Evolutionary conservation across 192 early-diverging fungal species (phyloP).

Genomic region (Coemansia reversa): DNA sequence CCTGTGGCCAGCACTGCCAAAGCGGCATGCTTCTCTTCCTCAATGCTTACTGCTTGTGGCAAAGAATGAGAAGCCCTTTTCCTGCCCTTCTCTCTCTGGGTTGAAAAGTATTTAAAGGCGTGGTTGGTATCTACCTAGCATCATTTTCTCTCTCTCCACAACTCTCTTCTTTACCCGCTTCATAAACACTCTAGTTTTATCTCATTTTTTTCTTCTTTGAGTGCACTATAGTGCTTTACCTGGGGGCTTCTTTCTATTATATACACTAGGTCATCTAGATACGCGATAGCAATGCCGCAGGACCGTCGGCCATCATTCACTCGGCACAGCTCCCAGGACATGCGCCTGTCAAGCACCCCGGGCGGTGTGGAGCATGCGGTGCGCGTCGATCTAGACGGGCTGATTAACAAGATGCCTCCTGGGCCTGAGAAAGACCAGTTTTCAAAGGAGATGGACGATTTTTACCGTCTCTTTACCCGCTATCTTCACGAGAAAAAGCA

Average conservation of each 20-base stretch:
- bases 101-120: not conserved
- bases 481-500: slow-evolving; percentile 76
- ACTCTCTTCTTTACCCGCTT: not conserved
- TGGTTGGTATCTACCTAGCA: not conserved
- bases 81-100: not conserved
- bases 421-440: slow-evolving; percentile 56
- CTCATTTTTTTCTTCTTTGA: not conserved
- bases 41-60: not conserved
- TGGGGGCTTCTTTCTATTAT: not conserved
- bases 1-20: not conserved
- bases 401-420: slow-evolving; percentile 34
- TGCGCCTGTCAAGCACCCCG: slow-evolving; percentile 37
- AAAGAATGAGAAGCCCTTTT: not conserved
- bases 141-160: not conserved
- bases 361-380: slow-evolving; percentile 53
- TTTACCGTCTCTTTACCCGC: slow-evolving; percentile 79
- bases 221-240: not conserved
- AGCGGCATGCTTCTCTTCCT: no score
- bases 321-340: slow-evolving; percentile 52
- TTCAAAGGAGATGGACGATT: slow-evolving; percentile 81
- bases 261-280: not conserved
- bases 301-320: slow-evolving; percentile 51
- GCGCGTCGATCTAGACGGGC: slow-evolving; percentile 49
- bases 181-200: not conserved
- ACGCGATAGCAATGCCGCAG: slow-evolving; percentile 27